These are phyloP conservation scores for Pleurotus cornucopiae DNA, from an alignment of 768 basidiomycete genomes.

Conservation along the genomic window DNA sequence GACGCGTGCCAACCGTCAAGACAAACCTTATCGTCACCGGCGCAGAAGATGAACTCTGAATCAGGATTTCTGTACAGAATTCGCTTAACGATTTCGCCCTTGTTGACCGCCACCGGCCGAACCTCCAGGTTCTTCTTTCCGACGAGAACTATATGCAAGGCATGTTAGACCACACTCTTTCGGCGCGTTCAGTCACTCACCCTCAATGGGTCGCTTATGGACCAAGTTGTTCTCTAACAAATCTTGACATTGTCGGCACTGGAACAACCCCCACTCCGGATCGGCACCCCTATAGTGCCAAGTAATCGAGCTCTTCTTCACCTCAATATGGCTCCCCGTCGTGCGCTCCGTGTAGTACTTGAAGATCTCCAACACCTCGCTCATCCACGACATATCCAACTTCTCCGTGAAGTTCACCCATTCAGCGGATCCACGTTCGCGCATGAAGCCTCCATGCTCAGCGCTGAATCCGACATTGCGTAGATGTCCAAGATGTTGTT, in stretches of 20 bases:
- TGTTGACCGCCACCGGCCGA: constrained; percentile 92
- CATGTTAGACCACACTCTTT: background rate
- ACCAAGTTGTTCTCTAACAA: constrained; percentile 91
- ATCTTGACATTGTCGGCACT: constrained; percentile 96
- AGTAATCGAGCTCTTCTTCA: constrained; percentile 96
- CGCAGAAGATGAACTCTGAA: constrained; percentile 94
- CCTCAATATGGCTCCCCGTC: constrained; percentile 92
- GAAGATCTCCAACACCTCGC: constrained; percentile 93
- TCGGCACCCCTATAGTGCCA: constrained; percentile 96
- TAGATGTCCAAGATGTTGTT: constrained; percentile 86
- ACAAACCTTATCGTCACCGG: constrained; percentile 92
- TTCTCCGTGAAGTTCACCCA: constrained; percentile 91
- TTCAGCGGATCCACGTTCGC: constrained; percentile 55
- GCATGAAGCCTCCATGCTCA: constrained; percentile 93
- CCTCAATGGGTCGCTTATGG: constrained; percentile 92
- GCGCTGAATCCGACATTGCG: constrained; percentile 84
- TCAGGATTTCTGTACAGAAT: constrained; percentile 92
- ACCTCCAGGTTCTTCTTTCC: constrained; percentile 99
- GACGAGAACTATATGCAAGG: constrained; percentile 60
- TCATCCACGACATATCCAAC: constrained; percentile 98
- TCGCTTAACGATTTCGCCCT: constrained; percentile 97
- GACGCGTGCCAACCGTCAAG: background rate
- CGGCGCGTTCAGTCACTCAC: constrained; percentile 29
- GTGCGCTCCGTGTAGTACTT: constrained; percentile 96
- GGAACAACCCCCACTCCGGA: constrained; percentile 96